Percentiles rank a stretch among this genome's conserved stretches.
Conservation (phyloP, 257 asterid species). For the Scutellaria galericulata region DNA sequence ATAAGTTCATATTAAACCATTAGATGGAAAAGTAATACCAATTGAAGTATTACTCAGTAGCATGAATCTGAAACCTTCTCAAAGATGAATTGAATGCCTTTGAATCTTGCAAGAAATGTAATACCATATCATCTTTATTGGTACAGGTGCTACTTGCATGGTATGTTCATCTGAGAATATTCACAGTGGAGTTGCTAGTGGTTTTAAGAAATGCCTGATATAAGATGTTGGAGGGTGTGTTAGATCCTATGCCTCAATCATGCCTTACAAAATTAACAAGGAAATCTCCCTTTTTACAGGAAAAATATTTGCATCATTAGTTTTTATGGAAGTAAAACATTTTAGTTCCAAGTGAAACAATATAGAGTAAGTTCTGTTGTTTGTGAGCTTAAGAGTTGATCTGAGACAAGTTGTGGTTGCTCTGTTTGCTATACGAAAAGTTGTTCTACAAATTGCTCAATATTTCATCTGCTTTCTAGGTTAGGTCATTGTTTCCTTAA, state of each 20-base stretch:
- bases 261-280: constrained; percentile 22
- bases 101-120: constrained; percentile 17
- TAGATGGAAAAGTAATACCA: constrained; percentile 6
- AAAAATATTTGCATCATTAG: background rate
- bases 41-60: background rate
- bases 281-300: constrained; percentile 2
- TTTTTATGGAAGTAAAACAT: constrained; percentile 10
- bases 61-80: constrained; percentile 20
- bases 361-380: constrained; percentile 5
- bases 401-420: constrained; percentile 2
- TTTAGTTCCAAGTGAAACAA: constrained; percentile 18
- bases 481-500: constrained; percentile 16
- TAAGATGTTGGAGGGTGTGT: constrained; percentile 1
- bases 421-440: background rate
- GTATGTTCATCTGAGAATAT: constrained; percentile 12
- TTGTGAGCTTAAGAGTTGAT: constrained; percentile 15
- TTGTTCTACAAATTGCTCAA: background rate
- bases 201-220: constrained; percentile 25
- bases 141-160: background rate
- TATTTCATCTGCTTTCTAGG: constrained; percentile 1
- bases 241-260: constrained; percentile 23
- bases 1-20: constrained; percentile 14
- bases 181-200: constrained; percentile 1
- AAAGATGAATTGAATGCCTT: constrained; percentile 16
- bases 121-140: constrained; percentile 16